phyloP scores from a whole-genome alignment of 2,329 filamentous ascomycete genomes.

The Cladophialophora chaetospira region DNA sequence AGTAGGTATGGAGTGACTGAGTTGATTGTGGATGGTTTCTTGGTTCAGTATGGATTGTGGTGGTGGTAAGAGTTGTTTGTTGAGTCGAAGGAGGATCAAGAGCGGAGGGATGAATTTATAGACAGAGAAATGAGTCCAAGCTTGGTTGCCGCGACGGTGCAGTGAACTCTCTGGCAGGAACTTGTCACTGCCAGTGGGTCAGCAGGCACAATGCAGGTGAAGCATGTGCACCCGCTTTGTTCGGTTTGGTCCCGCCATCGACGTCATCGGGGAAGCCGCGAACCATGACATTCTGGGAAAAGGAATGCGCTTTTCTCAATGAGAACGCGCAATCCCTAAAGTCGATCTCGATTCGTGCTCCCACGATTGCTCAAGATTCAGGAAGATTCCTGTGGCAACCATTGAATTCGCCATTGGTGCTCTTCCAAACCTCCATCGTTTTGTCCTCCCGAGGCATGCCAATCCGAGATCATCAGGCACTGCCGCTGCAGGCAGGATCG shows the following conservation, averaged over 20 bases:
- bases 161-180: background rate
- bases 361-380: conserved; percentile 1
- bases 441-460: background rate
- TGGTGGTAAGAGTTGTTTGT: background rate
- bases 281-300: background rate
- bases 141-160: conserved; percentile 3
- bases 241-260: conserved; percentile 3
- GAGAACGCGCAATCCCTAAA: conserved; percentile 2
- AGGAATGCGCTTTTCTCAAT: background rate
- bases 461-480: conserved; percentile 12
- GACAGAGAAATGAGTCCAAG: background rate
- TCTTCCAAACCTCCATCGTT: background rate
- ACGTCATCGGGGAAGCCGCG: conserved; percentile 3
- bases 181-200: background rate
- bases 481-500: conserved; percentile 2
- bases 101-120: conserved; percentile 6
- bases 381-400: conserved; percentile 13
- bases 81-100: background rate
- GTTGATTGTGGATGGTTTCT: background rate
- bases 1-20: background rate
- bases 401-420: background rate
- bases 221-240: background rate
- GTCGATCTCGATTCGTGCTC: conserved; percentile 2
- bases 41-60: background rate
- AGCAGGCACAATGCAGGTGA: conserved; percentile 1